phyloP scores from a whole-genome alignment of 2,329 filamentous ascomycete species.

The Diplodia mutila region DNA sequence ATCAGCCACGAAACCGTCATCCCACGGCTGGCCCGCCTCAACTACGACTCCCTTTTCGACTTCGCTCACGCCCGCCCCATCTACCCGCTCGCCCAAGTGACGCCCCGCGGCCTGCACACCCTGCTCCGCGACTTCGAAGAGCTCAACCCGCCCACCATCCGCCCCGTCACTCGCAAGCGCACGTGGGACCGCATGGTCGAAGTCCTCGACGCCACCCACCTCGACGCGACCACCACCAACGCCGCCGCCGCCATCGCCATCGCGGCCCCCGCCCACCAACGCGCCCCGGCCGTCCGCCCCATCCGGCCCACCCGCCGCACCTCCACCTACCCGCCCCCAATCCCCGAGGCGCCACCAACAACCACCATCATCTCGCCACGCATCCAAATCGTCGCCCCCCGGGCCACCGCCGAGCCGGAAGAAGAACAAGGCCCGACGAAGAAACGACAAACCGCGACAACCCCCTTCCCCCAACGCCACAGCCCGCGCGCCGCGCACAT shows the following conservation, averaged over 20 bases:
- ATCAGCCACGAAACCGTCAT: conserved; percentile 7
- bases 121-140: conserved; percentile 10
- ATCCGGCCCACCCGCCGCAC: conserved; percentile 5
- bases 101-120: neutral
- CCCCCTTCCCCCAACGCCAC: neutral
- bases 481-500: neutral
- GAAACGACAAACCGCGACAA: neutral
- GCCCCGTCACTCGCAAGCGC: conserved; percentile 4
- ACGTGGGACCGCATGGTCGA: conserved; percentile 12
- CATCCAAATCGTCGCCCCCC: neutral
- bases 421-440: too few relatives aligned
- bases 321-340: conserved; percentile 26
- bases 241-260: neutral
- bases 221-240: neutral
- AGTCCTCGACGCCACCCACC: neutral
- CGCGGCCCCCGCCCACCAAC: neutral
- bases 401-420: neutral
- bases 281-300: neutral
- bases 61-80: conserved; percentile 2
- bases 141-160: neutral
- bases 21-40: conserved; percentile 1
- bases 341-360: conserved; percentile 27
- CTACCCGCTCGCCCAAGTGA: conserved; percentile 17
- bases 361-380: neutral
- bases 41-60: conserved; percentile 11